phyloP scores from a whole-genome alignment of 129 eudicot species.

The Helichrysum umbraculigerum region DNA sequence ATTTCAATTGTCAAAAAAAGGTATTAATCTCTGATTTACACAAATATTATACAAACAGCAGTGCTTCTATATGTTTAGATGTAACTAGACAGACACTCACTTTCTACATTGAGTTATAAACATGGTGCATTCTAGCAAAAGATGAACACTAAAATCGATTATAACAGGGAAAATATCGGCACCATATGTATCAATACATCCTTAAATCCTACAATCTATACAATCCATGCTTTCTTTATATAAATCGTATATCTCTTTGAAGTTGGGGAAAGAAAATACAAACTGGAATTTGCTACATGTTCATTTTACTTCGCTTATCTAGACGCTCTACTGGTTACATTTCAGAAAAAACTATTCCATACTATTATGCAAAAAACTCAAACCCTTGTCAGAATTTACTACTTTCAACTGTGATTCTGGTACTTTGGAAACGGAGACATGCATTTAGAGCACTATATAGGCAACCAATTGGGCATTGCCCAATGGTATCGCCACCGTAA shows the following conservation, averaged over 20 bases:
- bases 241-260: neutral
- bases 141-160: neutral
- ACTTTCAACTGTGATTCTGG: neutral
- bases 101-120: neutral
- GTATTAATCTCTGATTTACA: neutral
- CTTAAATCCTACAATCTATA: neutral
- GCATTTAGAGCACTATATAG: neutral
- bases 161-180: neutral
- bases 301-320: neutral
- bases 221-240: neutral
- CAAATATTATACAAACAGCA: neutral
- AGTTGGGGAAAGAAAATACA: neutral
- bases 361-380: neutral
- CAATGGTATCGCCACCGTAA: too few relatives aligned
- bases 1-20: slow-evolving; percentile 17
- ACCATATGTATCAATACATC: neutral
- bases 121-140: neutral
- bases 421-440: neutral
- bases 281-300: neutral
- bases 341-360: neutral
- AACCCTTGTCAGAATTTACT: slow-evolving; percentile 1
- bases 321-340: neutral
- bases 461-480: too few relatives aligned
- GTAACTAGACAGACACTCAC: neutral
- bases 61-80: neutral